These are phyloP conservation scores for Fusarium sublunatum DNA, from an alignment of 2,329 filamentous ascomycete species.

Conservation along the genomic window DNA sequence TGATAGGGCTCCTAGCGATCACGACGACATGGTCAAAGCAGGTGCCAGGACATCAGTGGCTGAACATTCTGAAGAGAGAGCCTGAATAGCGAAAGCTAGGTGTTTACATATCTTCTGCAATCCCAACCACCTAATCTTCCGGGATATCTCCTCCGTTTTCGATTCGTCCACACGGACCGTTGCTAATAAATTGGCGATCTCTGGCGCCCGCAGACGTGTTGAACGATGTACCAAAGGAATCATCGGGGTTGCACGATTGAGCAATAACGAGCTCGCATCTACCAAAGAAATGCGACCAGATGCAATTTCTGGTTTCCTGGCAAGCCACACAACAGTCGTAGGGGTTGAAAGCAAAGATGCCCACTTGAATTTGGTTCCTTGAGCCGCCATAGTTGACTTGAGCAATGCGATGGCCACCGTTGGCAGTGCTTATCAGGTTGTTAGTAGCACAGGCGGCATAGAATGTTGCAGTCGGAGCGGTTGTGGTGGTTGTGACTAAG, in stretches of 20 bases:
- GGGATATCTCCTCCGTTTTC: background rate
- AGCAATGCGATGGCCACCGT: conserved; percentile 1
- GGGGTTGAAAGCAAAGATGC: background rate
- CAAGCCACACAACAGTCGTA: conserved; percentile 1
- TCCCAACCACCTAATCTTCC: background rate
- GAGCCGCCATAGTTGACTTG: conserved; percentile 4
- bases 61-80: conserved; percentile 40
- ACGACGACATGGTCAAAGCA: conserved; percentile 32
- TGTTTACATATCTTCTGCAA: background rate
- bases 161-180: background rate
- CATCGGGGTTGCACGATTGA: background rate
- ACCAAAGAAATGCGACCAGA: background rate
- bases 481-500: background rate
- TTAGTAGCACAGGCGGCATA: background rate
- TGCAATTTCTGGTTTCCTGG: conserved; percentile 3
- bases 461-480: background rate
- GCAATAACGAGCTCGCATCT: background rate
- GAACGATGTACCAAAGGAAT: conserved; percentile 3
- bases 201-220: background rate
- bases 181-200: background rate
- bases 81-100: background rate
- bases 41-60: conserved; percentile 26
- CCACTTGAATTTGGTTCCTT: background rate
- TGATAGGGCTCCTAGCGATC: conserved; percentile 29
- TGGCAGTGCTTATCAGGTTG: background rate